A percentile compares a stretch with the other conserved stretches of the same genome.
Evolutionary conservation across 176 grass and related monocot species (phyloP).

Genomic region (Ensete ventricosum): DNA sequence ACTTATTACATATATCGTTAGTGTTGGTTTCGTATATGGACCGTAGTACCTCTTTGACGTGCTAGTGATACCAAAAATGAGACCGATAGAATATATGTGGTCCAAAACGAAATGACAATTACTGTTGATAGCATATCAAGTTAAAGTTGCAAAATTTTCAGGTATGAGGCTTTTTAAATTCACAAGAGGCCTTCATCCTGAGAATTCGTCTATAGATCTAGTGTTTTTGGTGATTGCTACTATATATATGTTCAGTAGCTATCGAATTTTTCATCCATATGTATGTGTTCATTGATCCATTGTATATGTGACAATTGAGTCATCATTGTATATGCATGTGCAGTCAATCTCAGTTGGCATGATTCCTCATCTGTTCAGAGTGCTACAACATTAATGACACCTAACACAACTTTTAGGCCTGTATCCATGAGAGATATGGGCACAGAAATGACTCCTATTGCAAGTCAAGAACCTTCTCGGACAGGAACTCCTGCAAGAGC

Average conservation of each 20-base stretch:
- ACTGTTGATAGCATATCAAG: too few species aligned
- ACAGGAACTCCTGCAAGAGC: conserved; percentile 76
- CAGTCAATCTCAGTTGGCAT: conserved; percentile 59
- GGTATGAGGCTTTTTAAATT: too few species aligned
- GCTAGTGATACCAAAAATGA: too few species aligned
- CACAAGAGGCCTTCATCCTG: neutral
- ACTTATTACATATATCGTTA: too few species aligned
- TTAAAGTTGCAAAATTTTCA: too few species aligned
- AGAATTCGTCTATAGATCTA: neutral
- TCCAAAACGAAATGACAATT: too few species aligned
- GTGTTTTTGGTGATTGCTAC: neutral
- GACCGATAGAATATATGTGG: too few species aligned
- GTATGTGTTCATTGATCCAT: neutral
- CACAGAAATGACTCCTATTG: conserved; percentile 97
- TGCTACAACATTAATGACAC: conserved; percentile 50
- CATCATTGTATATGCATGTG: conserved; percentile 15
- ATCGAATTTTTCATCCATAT: neutral
- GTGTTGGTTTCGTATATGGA: too few species aligned
- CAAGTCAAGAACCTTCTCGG: conserved; percentile 90
- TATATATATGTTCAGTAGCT: neutral
- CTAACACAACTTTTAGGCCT: conserved; percentile 59
- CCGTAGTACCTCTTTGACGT: too few species aligned
- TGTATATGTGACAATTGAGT: neutral
- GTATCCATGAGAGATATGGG: conserved; percentile 98
- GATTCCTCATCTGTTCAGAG: conserved; percentile 55